Evolutionary conservation across 306 rosid species (phyloP).

Genomic region (Trifolium dubium): DNA sequence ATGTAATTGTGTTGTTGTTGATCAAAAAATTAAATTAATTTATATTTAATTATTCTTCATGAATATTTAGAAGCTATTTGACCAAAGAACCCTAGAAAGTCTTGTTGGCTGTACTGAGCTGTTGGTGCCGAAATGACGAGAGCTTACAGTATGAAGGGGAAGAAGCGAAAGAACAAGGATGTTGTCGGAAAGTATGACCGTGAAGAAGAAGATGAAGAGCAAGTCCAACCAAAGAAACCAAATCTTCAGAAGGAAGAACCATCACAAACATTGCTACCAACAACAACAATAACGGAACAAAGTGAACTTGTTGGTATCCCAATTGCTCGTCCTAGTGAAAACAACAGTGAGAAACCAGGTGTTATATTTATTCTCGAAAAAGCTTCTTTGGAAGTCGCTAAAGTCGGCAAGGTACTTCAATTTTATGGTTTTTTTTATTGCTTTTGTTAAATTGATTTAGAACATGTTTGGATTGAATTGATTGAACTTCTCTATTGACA

Average conservation of each 20-base stretch:
- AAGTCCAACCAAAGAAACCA: background rate
- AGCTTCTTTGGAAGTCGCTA: conserved; percentile 84
- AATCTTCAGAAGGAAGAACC: background rate
- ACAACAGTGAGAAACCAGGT: conserved; percentile 43
- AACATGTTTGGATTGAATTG: background rate
- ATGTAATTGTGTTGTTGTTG: no score
- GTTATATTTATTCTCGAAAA: conserved; percentile 78
- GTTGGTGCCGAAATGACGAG: background rate
- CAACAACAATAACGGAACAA: background rate
- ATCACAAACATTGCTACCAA: background rate
- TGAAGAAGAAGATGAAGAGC: background rate
- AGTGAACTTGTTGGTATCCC: conserved; percentile 39
- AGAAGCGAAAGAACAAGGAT: conserved; percentile 2
- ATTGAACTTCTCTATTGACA: no score
- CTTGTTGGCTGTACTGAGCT: no score
- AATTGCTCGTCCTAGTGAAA: conserved; percentile 7
- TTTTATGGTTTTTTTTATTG: background rate
- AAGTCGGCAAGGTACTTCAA: conserved; percentile 78
- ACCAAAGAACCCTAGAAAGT: no score
- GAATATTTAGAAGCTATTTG: no score
- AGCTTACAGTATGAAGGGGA: background rate
- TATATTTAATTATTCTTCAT: no score
- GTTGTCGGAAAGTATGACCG: background rate
- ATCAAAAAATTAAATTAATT: no score
- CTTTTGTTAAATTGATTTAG: background rate